Conservation (phyloP, 495 filamentous ascomycete genomes). For the Penicillium dipodomyicola region DNA sequence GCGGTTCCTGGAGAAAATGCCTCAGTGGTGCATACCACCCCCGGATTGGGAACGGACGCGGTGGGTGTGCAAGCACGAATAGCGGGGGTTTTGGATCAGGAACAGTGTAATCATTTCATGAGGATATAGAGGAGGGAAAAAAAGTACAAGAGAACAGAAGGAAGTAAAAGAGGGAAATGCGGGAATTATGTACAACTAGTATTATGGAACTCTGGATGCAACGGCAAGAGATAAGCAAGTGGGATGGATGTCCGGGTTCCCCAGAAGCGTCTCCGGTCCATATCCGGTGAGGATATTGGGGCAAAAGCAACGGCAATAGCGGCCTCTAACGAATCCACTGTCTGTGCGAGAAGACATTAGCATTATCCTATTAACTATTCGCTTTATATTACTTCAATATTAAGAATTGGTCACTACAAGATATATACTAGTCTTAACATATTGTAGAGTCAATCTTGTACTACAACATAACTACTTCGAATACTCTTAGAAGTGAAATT, state of each 20-base stretch:
- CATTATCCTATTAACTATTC: background rate
- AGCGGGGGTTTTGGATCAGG: constrained; percentile 6
- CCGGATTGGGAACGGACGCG: constrained; percentile 37
- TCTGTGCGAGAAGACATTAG: background rate
- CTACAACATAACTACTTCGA: no score
- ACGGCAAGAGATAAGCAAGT: constrained; percentile 10
- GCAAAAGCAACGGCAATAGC: constrained; percentile 3
- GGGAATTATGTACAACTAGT: constrained; percentile 1
- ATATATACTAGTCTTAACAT: no score
- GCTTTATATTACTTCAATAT: no score
- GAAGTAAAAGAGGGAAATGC: constrained; percentile 5
- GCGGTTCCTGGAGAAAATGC: constrained; percentile 12
- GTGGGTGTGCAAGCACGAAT: constrained; percentile 41
- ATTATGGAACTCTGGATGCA: constrained; percentile 1
- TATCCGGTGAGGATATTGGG: constrained; percentile 17
- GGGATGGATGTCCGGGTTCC: constrained; percentile 1
- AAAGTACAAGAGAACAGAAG: constrained; percentile 2
- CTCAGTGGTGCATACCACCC: constrained; percentile 38
- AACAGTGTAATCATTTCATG: constrained; percentile 25
- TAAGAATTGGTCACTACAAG: no score
- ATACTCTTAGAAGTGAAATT: no score
- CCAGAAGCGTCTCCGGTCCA: constrained; percentile 8
- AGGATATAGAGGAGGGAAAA: background rate
- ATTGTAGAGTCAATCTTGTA: no score
- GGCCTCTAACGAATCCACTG: background rate